Conservation (phyloP, 192 early-diverging fungal genomes). For the Coemansia sp. region DNA sequence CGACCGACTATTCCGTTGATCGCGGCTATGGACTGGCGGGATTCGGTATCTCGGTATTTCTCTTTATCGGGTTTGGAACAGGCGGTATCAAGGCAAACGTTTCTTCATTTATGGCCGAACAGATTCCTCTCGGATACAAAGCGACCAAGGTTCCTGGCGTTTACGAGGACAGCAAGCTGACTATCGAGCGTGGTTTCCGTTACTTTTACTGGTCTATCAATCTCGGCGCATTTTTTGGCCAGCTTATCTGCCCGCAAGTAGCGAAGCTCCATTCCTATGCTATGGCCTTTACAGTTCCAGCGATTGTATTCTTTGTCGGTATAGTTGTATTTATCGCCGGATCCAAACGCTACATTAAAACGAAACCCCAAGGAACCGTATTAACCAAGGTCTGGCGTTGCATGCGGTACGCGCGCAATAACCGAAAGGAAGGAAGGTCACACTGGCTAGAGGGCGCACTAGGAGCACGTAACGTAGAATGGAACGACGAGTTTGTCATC, state of each 20-base stretch:
- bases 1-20: slow-evolving; percentile 58
- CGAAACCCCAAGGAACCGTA: slow-evolving; percentile 65
- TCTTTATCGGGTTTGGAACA: slow-evolving; percentile 68
- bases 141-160: slow-evolving; percentile 38
- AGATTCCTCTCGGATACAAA: slow-evolving; percentile 45
- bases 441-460: slow-evolving; percentile 12
- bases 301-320: slow-evolving; percentile 54
- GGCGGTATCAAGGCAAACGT: slow-evolving; percentile 83
- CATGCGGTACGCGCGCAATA: slow-evolving; percentile 20
- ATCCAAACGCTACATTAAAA: slow-evolving; percentile 58
- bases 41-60: slow-evolving; percentile 64
- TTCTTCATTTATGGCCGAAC: slow-evolving; percentile 73
- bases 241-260: slow-evolving; percentile 59
- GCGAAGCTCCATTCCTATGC: slow-evolving; percentile 66
- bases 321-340: slow-evolving; percentile 60
- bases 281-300: slow-evolving; percentile 56
- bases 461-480: not conserved
- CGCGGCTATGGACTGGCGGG: slow-evolving; percentile 62
- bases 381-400: slow-evolving; percentile 57
- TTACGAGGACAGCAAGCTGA: slow-evolving; percentile 62
- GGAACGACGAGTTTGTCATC: slow-evolving; percentile 39
- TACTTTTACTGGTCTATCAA: slow-evolving; percentile 76
- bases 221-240: slow-evolving; percentile 60
- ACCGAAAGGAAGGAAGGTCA: slow-evolving; percentile 14
- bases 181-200: slow-evolving; percentile 71